phyloP scores from a whole-genome alignment of 1,284 basidiomycete genomes.

The Rhizopogon hawkerae region DNA sequence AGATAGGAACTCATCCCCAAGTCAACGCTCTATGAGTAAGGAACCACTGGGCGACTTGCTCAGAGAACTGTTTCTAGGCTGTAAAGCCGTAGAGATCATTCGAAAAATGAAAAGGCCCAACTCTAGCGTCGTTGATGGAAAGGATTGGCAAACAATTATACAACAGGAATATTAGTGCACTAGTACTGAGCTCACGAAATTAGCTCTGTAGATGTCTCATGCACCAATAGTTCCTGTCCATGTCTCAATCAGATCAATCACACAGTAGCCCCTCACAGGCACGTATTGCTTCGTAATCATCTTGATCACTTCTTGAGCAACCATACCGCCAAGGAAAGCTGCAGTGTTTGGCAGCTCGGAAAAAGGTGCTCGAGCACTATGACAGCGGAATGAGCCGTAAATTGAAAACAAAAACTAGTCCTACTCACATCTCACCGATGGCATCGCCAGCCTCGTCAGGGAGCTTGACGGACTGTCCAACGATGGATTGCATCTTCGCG shows the following conservation, averaged over 20 bases:
- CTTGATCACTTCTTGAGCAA: slow-evolving; percentile 98
- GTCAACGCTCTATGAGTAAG: slow-evolving; percentile 13
- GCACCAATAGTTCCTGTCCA: slow-evolving; percentile 55
- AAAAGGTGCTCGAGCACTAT: slow-evolving; percentile 72
- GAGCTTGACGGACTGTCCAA: slow-evolving; percentile 36
- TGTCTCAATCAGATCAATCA: slow-evolving; percentile 80
- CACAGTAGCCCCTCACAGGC: slow-evolving; percentile 80
- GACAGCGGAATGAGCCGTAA: neutral
- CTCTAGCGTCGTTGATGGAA: neutral
- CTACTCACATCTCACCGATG: slow-evolving; percentile 72
- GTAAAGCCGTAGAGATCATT: slow-evolving; percentile 14
- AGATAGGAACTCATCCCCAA: slow-evolving; percentile 13
- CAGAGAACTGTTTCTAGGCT: slow-evolving; percentile 6
- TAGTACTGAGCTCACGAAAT: neutral
- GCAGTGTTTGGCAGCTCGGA: slow-evolving; percentile 89
- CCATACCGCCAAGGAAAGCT: slow-evolving; percentile 87
- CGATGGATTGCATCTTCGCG: slow-evolving; percentile 24
- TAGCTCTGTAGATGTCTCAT: slow-evolving; percentile 8
- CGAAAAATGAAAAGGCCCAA: neutral
- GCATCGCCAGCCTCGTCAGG: slow-evolving; percentile 57
- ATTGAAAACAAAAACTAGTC: neutral
- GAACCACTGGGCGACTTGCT: neutral
- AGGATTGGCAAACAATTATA: neutral
- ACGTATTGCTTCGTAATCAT: slow-evolving; percentile 94
- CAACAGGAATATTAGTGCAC: neutral